Evolutionary conservation across 2,329 filamentous ascomycete species (phyloP).

Genomic region (Dendryphion nanum): DNA sequence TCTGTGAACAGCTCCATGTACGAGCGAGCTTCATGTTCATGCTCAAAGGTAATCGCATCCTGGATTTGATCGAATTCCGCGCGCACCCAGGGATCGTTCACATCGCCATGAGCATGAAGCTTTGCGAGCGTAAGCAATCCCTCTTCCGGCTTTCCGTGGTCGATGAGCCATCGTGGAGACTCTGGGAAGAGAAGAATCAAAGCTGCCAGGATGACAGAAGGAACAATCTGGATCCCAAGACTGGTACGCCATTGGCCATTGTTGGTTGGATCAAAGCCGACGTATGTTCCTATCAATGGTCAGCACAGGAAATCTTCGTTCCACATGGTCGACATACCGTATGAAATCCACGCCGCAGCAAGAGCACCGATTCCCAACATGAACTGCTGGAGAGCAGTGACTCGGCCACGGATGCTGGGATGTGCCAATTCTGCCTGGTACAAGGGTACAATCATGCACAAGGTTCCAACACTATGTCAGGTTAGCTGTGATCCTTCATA

Average conservation of each 20-base stretch:
- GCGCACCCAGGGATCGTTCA: conserved; percentile 65
- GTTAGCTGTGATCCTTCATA: no score
- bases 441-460: conserved; percentile 66
- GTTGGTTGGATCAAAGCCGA: conserved; percentile 48
- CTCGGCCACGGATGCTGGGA: conserved; percentile 71
- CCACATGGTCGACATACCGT: conserved; percentile 44
- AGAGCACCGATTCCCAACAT: conserved; percentile 78
- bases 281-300: conserved; percentile 42
- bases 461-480: conserved; percentile 60
- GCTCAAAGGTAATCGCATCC: conserved; percentile 63
- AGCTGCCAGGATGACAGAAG: conserved; percentile 61
- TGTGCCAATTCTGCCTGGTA: conserved; percentile 81
- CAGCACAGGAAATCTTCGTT: background rate
- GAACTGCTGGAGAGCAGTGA: conserved; percentile 77
- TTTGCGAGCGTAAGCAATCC: conserved; percentile 66
- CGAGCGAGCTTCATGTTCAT: conserved; percentile 67
- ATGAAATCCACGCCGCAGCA: conserved; percentile 71
- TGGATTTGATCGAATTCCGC: conserved; percentile 73
- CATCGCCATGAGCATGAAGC: conserved; percentile 68
- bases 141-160: conserved; percentile 63
- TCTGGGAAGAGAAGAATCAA: conserved; percentile 75
- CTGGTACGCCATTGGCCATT: conserved; percentile 61
- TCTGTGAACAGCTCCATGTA: conserved; percentile 68
- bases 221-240: conserved; percentile 69
- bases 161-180: conserved; percentile 67